Evolutionary conservation across 768 basidiomycete species (phyloP).

Genomic region (Kwoniella dendrophila): DNA sequence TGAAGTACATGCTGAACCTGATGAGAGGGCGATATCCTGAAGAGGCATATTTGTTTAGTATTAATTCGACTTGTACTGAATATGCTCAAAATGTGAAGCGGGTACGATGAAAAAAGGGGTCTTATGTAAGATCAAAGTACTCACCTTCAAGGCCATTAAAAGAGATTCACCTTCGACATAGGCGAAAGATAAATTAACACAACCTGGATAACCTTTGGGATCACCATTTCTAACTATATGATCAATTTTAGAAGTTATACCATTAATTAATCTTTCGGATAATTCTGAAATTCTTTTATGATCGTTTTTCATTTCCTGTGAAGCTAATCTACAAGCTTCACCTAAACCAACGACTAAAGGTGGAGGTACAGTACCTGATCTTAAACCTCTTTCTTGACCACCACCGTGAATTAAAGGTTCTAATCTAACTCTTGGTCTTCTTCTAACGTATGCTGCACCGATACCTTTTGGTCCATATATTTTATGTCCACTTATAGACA

Average conservation of each 20-base stretch:
- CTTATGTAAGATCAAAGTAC: slow-evolving; percentile 19
- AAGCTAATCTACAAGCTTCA: slow-evolving; percentile 89
- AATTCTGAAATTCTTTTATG: slow-evolving; percentile 72
- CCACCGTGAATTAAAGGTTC: slow-evolving; percentile 95
- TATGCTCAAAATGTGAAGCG: neutral
- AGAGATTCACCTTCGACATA: slow-evolving; percentile 97
- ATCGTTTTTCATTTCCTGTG: slow-evolving; percentile 88
- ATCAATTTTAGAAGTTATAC: slow-evolving; percentile 80
- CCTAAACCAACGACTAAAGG: slow-evolving; percentile 88
- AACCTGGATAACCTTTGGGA: slow-evolving; percentile 86
- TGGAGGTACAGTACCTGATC: slow-evolving; percentile 91
- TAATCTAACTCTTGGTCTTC: slow-evolving; percentile 86
- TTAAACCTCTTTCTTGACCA: slow-evolving; percentile 92
- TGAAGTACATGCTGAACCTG: slow-evolving; percentile 97
- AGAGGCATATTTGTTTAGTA: slow-evolving; percentile 1
- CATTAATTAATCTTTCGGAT: slow-evolving; percentile 75
- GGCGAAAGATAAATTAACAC: slow-evolving; percentile 91
- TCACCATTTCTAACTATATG: slow-evolving; percentile 95
- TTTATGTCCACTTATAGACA: slow-evolving; percentile 95
- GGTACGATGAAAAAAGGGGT: neutral
- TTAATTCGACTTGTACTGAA: neutral
- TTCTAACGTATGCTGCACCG: slow-evolving; percentile 89
- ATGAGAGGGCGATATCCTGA: slow-evolving; percentile 94
- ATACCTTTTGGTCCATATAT: slow-evolving; percentile 97
- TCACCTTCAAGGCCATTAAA: slow-evolving; percentile 93